Conservation (phyloP, 2,329 filamentous ascomycete genomes). For the Botryotinia convoluta region DNA sequence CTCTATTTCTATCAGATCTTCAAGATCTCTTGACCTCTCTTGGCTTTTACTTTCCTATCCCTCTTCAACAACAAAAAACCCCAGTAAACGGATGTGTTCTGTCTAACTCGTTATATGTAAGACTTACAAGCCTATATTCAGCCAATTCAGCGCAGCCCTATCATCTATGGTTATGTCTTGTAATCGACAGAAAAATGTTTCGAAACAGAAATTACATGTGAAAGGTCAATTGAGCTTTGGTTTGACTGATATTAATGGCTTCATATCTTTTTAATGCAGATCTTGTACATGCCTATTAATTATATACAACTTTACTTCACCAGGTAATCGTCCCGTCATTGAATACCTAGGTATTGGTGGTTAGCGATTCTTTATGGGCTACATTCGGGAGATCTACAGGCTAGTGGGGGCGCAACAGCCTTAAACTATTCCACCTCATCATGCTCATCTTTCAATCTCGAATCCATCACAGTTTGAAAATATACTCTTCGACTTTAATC, state of each 20-base stretch:
- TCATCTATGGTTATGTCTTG: background rate
- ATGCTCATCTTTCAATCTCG: background rate
- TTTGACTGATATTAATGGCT: background rate
- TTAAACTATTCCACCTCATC: background rate
- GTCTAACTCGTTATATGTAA: background rate
- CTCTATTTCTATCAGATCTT: background rate
- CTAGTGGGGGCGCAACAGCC: background rate
- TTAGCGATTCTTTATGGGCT: background rate
- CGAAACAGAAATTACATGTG: background rate
- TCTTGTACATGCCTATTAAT: background rate
- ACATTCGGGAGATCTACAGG: conserved; percentile 5
- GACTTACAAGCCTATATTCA: background rate
- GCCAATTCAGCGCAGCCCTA: background rate
- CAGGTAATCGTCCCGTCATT: background rate
- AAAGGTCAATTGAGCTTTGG: background rate
- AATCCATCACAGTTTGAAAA: background rate
- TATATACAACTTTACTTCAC: background rate
- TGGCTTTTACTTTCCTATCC: background rate
- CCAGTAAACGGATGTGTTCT: background rate
- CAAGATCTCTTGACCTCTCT: background rate
- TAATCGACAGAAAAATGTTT: background rate
- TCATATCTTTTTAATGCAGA: background rate
- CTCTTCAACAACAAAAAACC: background rate
- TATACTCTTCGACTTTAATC: background rate
- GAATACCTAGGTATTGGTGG: background rate